phyloP scores from a whole-genome alignment of 257 asterid genomes.

The Salvia hispanica region DNA sequence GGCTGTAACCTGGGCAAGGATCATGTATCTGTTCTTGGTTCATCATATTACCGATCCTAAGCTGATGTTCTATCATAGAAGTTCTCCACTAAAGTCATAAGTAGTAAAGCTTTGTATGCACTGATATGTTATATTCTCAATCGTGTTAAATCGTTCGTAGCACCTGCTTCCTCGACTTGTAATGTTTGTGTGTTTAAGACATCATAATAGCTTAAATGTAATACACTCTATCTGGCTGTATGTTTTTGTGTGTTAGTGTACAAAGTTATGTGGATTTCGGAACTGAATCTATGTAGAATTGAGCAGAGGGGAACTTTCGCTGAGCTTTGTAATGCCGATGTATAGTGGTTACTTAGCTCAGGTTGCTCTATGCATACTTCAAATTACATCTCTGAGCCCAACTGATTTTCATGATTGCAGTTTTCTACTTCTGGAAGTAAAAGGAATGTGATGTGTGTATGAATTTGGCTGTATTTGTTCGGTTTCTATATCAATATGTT shows the following conservation, averaged over 20 bases:
- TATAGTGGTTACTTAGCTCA: background rate
- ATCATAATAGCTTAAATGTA: background rate
- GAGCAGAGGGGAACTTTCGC: background rate
- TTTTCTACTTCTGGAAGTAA: background rate
- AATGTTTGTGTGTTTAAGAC: background rate
- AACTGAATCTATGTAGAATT: background rate
- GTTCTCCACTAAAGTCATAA: background rate
- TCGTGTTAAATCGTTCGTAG: conserved; percentile 10
- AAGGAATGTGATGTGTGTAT: background rate
- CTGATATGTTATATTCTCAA: background rate
- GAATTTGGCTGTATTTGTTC: background rate
- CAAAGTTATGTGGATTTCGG: background rate
- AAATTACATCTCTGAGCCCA: background rate
- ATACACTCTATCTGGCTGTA: background rate
- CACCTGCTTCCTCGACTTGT: background rate
- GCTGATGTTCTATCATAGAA: conserved; percentile 3
- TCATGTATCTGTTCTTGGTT: conserved; percentile 77
- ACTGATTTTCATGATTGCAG: background rate
- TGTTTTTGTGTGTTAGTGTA: background rate
- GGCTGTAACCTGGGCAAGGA: conserved; percentile 78
- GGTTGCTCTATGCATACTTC: background rate
- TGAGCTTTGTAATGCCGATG: too few relatives aligned
- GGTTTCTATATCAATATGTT: background rate
- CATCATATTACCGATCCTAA: conserved; percentile 57
- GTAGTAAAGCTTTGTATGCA: background rate